Evolutionary conservation across 176 grass and related monocot genomes (phyloP).

Genomic region (Tillandsia leiboldiana): DNA sequence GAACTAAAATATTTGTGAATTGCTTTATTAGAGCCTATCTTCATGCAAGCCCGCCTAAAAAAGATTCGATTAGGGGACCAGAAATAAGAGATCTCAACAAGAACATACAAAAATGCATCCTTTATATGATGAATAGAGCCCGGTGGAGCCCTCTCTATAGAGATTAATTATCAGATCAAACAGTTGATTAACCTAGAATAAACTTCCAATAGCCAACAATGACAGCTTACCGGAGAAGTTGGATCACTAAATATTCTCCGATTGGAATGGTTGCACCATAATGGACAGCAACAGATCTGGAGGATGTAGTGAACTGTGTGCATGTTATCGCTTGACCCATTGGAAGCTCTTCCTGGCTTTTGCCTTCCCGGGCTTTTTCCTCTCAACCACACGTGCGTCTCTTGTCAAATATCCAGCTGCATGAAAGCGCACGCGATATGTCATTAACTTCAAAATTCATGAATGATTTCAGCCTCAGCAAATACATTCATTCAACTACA

Average conservation of each 20-base stretch:
- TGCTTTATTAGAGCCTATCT: background rate
- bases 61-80: background rate
- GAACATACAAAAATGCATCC: background rate
- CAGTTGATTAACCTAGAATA: too few species aligned
- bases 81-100: background rate
- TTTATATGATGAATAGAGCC: background rate
- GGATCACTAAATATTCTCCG: too few species aligned
- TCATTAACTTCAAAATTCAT: background rate
- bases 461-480: too few species aligned
- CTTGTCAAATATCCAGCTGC: constrained; percentile 84
- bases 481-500: too few species aligned
- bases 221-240: too few species aligned
- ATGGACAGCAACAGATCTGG: background rate
- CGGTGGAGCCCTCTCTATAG: background rate
- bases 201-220: too few species aligned
- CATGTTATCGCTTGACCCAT: constrained; percentile 96
- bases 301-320: constrained; percentile 2
- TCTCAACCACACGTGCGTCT: constrained; percentile 80
- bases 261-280: background rate
- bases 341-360: constrained; percentile 99
- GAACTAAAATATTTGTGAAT: background rate
- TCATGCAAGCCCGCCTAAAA: too few species aligned
- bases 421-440: background rate
- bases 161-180: too few species aligned
- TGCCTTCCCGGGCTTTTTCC: constrained; percentile 89